Base-by-base conservation (phyloP, 2,329 filamentous ascomycete species). In the Calonectria naviculata region DNA sequence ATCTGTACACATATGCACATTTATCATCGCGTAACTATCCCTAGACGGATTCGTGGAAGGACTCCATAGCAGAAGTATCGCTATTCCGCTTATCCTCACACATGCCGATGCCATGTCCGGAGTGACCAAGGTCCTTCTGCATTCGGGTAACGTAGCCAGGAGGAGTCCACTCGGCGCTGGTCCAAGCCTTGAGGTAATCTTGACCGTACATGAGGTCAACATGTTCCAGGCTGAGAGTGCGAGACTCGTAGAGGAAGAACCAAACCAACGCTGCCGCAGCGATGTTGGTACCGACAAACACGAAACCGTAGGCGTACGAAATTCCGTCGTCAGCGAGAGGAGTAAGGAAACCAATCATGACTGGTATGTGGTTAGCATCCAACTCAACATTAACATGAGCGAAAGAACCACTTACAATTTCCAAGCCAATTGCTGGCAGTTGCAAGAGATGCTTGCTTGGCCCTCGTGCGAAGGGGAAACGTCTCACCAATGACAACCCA, bases 201-300 rank as follows among this genome's bases (percentile, higher is more conserved):
- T 91, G 83, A 58, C 91, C 87, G 80, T 94, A 94, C 90, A 93
- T 92, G 64, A 89, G 88, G 80, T 94, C 92, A 68, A 94, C 90
- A 75, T 93, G 90, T 83, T 94, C 92, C n/a, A 94, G 86, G 15
- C 89, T 90, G 12, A 92, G 87, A 46, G 87, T 89, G 71, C 89
- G 88, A 19, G 88, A 90, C 79, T 94, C 92, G 80, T 89, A 91
- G 67, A 94, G 87, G 81, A 93, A 93, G 84, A 94, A 92, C 85
- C 90, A 94, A 29, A 93, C 89, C 24, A 93, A 80, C 0, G 89
- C 76, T 1, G 89, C 87, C 2, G 88, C 91, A 1, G 86, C 83
- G 60, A 93, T 82, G 76, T 91, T 91, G 78, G 89, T 91, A 4
- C 85, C 89, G 0, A 89, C 89, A 77, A 93, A 93, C 58, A 93